Base-by-base conservation (phyloP, 1,284 basidiomycete genomes). In the Pseudozyma sp. region DNA sequence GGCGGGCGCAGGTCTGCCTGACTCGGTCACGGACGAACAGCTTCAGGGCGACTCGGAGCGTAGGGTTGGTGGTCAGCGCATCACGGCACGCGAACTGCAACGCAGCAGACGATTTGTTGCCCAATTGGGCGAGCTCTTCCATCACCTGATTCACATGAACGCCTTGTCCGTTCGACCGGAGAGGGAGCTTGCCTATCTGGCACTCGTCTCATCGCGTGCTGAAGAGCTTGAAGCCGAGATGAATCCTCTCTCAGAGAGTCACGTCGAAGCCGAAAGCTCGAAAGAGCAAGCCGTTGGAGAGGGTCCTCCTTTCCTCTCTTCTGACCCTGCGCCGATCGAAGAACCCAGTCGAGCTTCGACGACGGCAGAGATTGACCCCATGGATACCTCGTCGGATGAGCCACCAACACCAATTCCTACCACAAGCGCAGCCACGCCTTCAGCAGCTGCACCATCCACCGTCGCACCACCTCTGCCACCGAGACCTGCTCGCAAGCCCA, bases 141-240 rank as follows among this genome's bases (percentile, higher is more conserved):
- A 88, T 85, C 88, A 92, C 60, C 88, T 97, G 59, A 92, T 93
- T 76, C 89, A 89, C 64, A 89, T 88, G 61, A 88, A 90, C 42
- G 86, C 87, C 1, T 84, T 90, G 7, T 89, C 93, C 7, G 90
- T 97, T 25, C 93, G 92, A 0, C 94, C 94, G 0, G 90, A 91
- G 5, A 87, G 93, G 49, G 93, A 95, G 79, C 88, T 97, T 12
- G 94, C 94, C 9, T 95, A 95, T 82, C 89, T 97, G n/a, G 94
- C 94, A 0, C 88, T 97, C 16, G 92, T 96, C 18, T 94, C 94
- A 3, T 92, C 93, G 3, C 90, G 92, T 79, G 93, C 95, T 71
- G 94, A 95, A 84, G 92, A 93, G 55, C 58, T 74, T 13, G 64
- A 70, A 31, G 51, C 52, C 31, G 65, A 64, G 25, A n/a, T 59